Evolutionary conservation across 1,284 basidiomycete genomes (phyloP).

Genomic region (Tranzscheliella williamsii): DNA sequence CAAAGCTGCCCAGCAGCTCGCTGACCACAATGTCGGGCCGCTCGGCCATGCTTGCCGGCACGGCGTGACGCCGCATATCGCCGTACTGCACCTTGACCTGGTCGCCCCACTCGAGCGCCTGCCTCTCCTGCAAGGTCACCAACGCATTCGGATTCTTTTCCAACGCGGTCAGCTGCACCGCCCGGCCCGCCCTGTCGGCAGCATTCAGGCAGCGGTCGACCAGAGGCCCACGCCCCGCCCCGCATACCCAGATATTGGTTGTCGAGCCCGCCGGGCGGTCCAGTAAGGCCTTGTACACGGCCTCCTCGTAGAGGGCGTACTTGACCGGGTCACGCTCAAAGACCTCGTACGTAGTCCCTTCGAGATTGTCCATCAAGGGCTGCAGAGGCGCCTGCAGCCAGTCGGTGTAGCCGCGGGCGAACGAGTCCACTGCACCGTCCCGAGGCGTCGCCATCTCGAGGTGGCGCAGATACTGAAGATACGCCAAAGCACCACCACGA

Average conservation of each 20-base stretch:
- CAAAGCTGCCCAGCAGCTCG: conserved; percentile 94
- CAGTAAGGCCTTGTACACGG: conserved; percentile 65
- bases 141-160: conserved; percentile 76
- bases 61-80: conserved; percentile 80
- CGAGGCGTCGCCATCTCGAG: conserved; percentile 53
- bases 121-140: conserved; percentile 53
- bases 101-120: conserved; percentile 72
- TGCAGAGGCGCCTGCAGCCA: conserved; percentile 90
- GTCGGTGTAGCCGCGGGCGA: conserved; percentile 90
- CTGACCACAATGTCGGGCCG: conserved; percentile 90
- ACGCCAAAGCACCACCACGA: conserved; percentile 81
- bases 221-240: conserved; percentile 91
- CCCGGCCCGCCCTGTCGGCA: conserved; percentile 69
- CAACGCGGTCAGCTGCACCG: conserved; percentile 75
- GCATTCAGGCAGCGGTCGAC: conserved; percentile 84
- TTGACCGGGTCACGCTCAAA: conserved; percentile 98
- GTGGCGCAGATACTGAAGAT: conserved; percentile 74
- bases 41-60: conserved; percentile 66
- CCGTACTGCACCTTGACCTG: conserved; percentile 81
- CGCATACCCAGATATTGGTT: conserved; percentile 69
- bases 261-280: conserved; percentile 70
- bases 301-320: conserved; percentile 91
- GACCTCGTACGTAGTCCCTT: conserved; percentile 91
- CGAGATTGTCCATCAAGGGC: conserved; percentile 96
- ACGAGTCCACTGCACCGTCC: conserved; percentile 69